A percentile compares a stretch with the other conserved stretches of the same genome.
Evolutionary conservation across 768 basidiomycete genomes (phyloP).

Genomic region (Pisolithus albus): DNA sequence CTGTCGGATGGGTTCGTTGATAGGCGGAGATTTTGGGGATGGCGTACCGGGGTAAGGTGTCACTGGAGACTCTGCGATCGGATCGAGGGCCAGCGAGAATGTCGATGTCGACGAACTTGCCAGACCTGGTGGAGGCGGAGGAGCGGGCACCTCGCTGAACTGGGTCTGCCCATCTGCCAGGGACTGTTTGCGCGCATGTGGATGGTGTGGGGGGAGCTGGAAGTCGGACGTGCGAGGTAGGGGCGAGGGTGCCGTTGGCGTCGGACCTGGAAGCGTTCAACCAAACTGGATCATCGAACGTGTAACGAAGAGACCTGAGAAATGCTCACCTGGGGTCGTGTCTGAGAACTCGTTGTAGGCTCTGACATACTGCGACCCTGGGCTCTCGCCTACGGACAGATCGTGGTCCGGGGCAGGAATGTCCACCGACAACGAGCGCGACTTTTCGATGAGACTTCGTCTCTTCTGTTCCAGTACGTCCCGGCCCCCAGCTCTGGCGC

Average conservation of each 20-base stretch:
- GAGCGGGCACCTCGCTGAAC: slow-evolving; percentile 22
- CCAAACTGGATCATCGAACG: slow-evolving; percentile 6
- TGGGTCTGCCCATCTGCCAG: slow-evolving; percentile 45
- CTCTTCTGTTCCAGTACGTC: slow-evolving; percentile 48
- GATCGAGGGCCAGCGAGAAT: slow-evolving; percentile 42
- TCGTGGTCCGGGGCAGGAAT: slow-evolving; percentile 48
- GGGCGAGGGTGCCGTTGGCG: slow-evolving; percentile 7
- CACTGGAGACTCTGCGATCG: slow-evolving; percentile 39
- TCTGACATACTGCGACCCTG: slow-evolving; percentile 21
- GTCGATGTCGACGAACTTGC: slow-evolving; percentile 38
- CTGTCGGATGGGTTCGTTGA: slow-evolving; percentile 23
- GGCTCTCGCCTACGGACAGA: slow-evolving; percentile 16
- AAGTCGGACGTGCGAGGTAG: slow-evolving; percentile 48
- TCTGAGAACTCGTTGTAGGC: slow-evolving; percentile 26
- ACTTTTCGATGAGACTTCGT: slow-evolving; percentile 46
- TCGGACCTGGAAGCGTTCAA: background rate
- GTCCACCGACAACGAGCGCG: slow-evolving; percentile 56
- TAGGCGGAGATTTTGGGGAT: slow-evolving; percentile 21
- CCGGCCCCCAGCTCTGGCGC: slow-evolving; percentile 25
- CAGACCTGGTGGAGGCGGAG: slow-evolving; percentile 16
- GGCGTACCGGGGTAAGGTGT: slow-evolving; percentile 33
- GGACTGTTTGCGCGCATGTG: slow-evolving; percentile 73
- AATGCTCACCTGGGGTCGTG: slow-evolving; percentile 5
- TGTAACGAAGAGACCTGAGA: background rate
- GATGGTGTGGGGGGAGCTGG: slow-evolving; percentile 53